phyloP scores from a whole-genome alignment of 139 green algal species.

The Chlamydomonas eustigma region DNA sequence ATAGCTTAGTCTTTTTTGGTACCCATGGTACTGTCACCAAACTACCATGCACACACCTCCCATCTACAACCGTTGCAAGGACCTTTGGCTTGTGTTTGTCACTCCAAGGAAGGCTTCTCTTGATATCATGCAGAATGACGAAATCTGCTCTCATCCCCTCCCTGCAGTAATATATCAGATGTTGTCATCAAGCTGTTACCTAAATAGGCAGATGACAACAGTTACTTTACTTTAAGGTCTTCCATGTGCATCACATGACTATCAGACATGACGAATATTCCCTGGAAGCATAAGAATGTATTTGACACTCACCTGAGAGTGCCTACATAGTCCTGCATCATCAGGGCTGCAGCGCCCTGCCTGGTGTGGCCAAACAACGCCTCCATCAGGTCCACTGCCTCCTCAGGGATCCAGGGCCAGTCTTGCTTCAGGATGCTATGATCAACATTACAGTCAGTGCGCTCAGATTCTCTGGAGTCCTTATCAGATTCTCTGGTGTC shows the following conservation, averaged over 20 bases:
- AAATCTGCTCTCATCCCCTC: conserved; percentile 54
- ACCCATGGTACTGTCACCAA: background rate
- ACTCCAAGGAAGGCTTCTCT: conserved; percentile 19
- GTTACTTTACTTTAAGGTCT: too few species aligned
- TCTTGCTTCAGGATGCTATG: too few species aligned
- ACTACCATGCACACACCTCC: conserved; percentile 20
- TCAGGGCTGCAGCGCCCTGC: conserved; percentile 16
- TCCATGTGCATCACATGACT: too few species aligned
- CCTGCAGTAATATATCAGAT: too few species aligned
- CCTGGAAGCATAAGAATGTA: too few species aligned
- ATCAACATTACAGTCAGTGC: too few species aligned
- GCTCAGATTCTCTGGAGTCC: too few species aligned
- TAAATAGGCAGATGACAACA: too few species aligned
- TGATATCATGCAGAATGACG: conserved; percentile 44
- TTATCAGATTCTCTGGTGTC: too few species aligned
- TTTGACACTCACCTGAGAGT: conserved; percentile 19
- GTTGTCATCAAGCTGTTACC: too few species aligned
- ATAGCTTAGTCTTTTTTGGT: too few species aligned
- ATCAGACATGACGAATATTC: too few species aligned
- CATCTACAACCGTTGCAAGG: conserved; percentile 39
- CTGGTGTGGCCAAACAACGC: conserved; percentile 49
- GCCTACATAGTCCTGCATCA: conserved; percentile 29
- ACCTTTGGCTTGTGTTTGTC: conserved; percentile 17
- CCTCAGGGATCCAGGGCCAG: conserved; percentile 7
- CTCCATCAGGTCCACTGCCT: conserved; percentile 23